phyloP scores from a whole-genome alignment of 495 filamentous ascomycete species.

The Pseudoneurospora amorphoporcata region DNA sequence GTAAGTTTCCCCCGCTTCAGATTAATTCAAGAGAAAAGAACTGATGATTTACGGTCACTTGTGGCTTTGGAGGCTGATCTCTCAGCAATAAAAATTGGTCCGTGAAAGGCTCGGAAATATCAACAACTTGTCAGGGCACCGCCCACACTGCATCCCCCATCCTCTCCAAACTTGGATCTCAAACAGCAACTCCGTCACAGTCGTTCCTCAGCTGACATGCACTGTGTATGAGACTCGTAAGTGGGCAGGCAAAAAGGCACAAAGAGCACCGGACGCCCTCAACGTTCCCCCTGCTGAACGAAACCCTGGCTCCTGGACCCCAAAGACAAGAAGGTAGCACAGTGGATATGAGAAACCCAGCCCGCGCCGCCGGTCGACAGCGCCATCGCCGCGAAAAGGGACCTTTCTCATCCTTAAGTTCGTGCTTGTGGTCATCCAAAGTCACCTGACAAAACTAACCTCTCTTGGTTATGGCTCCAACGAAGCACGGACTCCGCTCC shows the following conservation, averaged over 20 bases:
- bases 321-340: neutral
- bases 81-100: neutral
- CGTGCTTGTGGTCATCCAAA: neutral
- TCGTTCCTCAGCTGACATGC: neutral
- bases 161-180: neutral
- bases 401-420: neutral
- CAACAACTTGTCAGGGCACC: neutral
- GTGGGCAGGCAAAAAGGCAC: neutral
- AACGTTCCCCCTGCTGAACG: conserved; percentile 10
- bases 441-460: neutral
- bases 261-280: neutral
- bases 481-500: neutral
- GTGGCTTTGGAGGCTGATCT: neutral
- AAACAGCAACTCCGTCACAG: neutral
- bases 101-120: neutral
- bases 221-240: neutral
- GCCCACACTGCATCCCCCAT: neutral
- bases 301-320: conserved; percentile 4
- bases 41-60: neutral
- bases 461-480: neutral
- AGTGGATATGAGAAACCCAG: neutral
- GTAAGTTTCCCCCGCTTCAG: neutral
- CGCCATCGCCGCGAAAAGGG: neutral
- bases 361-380: neutral
- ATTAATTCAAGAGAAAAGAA: neutral